Conservation (phyloP, 148 eudicot species). For the Chenopodium berlandieri region DNA sequence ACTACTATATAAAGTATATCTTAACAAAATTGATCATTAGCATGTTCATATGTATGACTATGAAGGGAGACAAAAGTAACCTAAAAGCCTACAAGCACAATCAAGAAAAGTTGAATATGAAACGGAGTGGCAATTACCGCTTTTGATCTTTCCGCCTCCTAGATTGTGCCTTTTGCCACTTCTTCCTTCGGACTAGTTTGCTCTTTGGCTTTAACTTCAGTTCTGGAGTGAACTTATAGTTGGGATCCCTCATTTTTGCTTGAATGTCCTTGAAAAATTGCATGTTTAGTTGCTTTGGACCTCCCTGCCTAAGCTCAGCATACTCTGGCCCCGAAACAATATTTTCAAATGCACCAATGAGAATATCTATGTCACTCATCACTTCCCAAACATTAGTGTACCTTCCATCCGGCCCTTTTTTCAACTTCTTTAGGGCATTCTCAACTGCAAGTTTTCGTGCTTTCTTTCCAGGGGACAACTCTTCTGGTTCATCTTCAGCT, state of each 20-base stretch:
- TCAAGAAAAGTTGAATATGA: not conserved
- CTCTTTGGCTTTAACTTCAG: conserved; percentile 90
- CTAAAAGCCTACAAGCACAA: conserved; percentile 1
- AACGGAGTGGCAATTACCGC: conserved; percentile 33
- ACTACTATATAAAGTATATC: not conserved
- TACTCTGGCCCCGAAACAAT: conserved; percentile 93
- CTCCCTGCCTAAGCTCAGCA: conserved; percentile 85
- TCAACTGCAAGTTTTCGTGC: conserved; percentile 92
- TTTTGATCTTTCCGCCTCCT: conserved; percentile 75
- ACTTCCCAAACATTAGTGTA: conserved; percentile 93
- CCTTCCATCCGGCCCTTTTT: conserved; percentile 97
- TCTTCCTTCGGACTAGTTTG: conserved; percentile 69
- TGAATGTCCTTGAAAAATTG: conserved; percentile 93
- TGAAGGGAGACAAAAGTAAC: conserved; percentile 10
- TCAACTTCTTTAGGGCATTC: conserved; percentile 86
- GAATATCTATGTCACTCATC: conserved; percentile 86
- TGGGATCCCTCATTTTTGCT: conserved; percentile 91
- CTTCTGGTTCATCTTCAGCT: conserved; percentile 79
- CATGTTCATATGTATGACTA: conserved; percentile 14
- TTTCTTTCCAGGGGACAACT: conserved; percentile 86
- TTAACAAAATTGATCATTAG: conserved; percentile 20
- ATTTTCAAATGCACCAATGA: conserved; percentile 92
- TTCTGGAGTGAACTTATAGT: conserved; percentile 80
- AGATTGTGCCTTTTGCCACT: conserved; percentile 82
- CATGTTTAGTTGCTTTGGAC: conserved; percentile 83